Conservation (phyloP, 2,329 filamentous ascomycete species). For the Aureobasidium sp. region DNA sequence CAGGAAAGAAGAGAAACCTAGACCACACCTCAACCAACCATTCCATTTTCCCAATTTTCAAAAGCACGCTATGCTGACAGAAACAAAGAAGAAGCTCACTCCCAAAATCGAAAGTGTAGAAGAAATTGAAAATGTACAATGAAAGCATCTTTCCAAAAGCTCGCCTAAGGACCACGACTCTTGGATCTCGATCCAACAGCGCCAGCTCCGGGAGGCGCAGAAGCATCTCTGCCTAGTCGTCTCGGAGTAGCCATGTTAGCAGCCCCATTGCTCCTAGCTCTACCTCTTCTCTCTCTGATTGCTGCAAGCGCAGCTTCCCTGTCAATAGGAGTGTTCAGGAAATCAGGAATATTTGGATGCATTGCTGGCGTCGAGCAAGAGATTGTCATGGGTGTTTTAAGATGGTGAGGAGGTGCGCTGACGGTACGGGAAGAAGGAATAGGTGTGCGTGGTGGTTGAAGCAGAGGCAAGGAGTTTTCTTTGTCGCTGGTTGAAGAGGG, state of each 20-base stretch:
- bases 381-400: conserved; percentile 15
- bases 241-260: background rate
- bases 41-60: background rate
- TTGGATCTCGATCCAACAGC: background rate
- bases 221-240: conserved; percentile 1
- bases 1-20: background rate
- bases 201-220: background rate
- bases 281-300: conserved; percentile 63
- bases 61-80: background rate
- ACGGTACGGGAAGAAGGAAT: conserved; percentile 20
- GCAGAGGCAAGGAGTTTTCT: conserved; percentile 14
- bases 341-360: conserved; percentile 22
- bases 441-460: conserved; percentile 17
- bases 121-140: background rate
- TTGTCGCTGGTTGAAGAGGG: conserved; percentile 9
- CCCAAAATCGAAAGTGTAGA: background rate
- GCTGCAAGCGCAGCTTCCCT: conserved; percentile 67
- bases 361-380: conserved; percentile 21
- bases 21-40: background rate
- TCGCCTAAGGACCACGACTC: background rate
- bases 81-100: background rate
- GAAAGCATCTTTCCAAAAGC: background rate
- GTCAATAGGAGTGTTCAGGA: conserved; percentile 30
- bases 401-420: conserved; percentile 22
- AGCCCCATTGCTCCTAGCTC: conserved; percentile 49